phyloP scores from a whole-genome alignment of 176 grass and related monocot genomes.

The Themeda triandra region DNA sequence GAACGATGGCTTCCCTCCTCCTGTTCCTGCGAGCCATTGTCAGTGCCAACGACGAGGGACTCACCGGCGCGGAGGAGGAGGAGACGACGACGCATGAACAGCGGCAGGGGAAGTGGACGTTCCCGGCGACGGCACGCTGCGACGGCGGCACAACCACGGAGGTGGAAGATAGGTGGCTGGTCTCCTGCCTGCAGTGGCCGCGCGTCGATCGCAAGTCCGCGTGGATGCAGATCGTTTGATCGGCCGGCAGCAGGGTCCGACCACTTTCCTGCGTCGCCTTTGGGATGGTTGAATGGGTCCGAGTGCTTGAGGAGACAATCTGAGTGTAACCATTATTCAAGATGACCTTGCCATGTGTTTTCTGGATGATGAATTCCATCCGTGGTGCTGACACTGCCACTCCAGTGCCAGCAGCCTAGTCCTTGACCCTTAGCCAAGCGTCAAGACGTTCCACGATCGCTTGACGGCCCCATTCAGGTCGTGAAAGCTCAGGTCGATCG shows the following conservation, averaged over 20 bases:
- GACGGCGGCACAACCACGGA: neutral
- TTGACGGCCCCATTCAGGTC: neutral
- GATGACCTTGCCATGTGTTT: too few species aligned
- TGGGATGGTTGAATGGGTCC: too few species aligned
- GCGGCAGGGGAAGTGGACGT: neutral
- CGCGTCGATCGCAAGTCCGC: slow-evolving; percentile 18
- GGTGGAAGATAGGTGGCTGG: slow-evolving; percentile 41
- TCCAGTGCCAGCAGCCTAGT: too few species aligned
- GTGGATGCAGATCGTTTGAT: slow-evolving; percentile 47
- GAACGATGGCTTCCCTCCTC: slow-evolving; percentile 65
- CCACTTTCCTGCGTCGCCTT: too few species aligned
- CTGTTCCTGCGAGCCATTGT: slow-evolving; percentile 54
- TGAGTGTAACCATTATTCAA: too few species aligned
- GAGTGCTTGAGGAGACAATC: too few species aligned
- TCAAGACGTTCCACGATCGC: neutral
- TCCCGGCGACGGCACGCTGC: neutral
- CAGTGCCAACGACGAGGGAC: neutral
- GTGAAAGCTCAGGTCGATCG: neutral
- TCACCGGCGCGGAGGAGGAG: neutral
- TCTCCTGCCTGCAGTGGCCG: slow-evolving; percentile 46
- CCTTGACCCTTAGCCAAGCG: neutral
- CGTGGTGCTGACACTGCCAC: too few species aligned
- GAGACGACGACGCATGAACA: neutral
- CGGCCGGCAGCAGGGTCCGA: neutral
- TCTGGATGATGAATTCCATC: too few species aligned